A percentile compares a stretch with the other conserved stretches of the same genome.
Conservation (phyloP, 345 rosid species). For the Salix viminalis region DNA sequence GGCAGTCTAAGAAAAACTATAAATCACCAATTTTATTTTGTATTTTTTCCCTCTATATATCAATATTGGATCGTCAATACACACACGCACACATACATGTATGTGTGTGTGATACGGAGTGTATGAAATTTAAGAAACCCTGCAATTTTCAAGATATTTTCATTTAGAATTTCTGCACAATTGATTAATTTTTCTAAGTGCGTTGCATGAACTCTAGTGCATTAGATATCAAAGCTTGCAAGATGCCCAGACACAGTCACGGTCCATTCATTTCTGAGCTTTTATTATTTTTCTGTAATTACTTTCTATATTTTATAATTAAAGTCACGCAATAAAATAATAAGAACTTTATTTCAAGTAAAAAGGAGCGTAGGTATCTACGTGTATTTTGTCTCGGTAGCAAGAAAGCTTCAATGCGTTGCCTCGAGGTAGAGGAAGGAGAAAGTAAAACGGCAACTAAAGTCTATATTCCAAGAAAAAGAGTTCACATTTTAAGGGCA, state of each 20-base stretch:
- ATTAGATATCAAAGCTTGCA: neutral
- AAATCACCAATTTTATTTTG: too few relatives aligned
- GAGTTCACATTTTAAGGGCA: neutral
- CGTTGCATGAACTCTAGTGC: too few relatives aligned
- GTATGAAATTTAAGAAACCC: too few relatives aligned
- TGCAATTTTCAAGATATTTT: too few relatives aligned
- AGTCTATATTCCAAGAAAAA: neutral
- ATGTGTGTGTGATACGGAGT: too few relatives aligned
- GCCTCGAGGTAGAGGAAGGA: conserved; percentile 3
- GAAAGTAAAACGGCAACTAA: neutral
- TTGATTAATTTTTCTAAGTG: too few relatives aligned
- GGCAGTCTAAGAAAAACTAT: too few relatives aligned
- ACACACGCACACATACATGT: too few relatives aligned
- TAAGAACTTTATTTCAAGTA: neutral
- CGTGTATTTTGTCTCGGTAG: conserved; percentile 12
- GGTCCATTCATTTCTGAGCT: neutral
- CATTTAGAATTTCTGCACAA: too few relatives aligned
- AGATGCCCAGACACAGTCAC: neutral
- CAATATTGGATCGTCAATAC: too few relatives aligned
- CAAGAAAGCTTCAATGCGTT: conserved; percentile 31
- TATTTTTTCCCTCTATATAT: too few relatives aligned
- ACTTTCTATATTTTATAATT: neutral
- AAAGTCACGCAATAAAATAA: neutral
- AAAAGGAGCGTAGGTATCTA: neutral
- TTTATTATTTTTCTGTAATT: too few relatives aligned